phyloP scores from a whole-genome alignment of 2,329 filamentous ascomycete species.

The Uncinocarpus reesii region DNA sequence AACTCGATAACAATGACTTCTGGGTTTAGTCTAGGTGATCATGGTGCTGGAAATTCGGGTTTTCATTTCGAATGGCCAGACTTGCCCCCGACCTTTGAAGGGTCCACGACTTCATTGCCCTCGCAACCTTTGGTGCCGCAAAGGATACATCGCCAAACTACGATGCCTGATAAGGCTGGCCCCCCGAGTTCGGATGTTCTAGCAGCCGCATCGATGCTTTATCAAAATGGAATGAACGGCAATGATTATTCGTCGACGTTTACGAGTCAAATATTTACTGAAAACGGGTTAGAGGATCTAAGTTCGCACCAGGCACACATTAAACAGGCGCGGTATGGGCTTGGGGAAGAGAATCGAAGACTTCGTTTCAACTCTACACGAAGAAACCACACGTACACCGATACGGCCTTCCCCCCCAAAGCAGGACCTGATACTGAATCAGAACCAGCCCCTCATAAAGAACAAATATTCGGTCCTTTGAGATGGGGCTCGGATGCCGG shows the following conservation, averaged over 20 bases:
- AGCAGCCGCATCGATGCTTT: conserved; percentile 45
- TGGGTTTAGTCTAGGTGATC: conserved; percentile 26
- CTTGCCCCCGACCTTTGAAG: conserved; percentile 55
- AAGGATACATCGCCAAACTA: background rate
- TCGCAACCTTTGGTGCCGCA: conserved; percentile 2
- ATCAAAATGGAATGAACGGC: conserved; percentile 28
- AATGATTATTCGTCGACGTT: conserved; percentile 25
- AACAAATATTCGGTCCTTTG: conserved; percentile 29
- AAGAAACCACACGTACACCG: conserved; percentile 3
- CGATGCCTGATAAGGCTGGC: conserved; percentile 21
- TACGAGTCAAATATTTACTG: conserved; percentile 21
- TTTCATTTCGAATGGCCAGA: conserved; percentile 36
- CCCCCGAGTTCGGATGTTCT: conserved; percentile 43
- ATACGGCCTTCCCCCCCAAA: conserved; percentile 28
- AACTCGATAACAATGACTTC: conserved; percentile 30
- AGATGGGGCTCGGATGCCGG: conserved; percentile 60
- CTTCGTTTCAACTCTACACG: background rate
- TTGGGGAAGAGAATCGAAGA: conserved; percentile 1
- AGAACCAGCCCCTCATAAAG: conserved; percentile 29
- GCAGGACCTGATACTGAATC: conserved; percentile 31
- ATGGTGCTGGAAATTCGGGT: conserved; percentile 1
- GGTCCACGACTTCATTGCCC: conserved; percentile 54
- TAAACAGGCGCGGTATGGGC: conserved; percentile 3
- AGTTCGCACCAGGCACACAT: background rate
- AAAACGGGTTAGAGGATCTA: conserved; percentile 13